Base-by-base conservation (phyloP, 495 filamentous ascomycete genomes). In the Hypoxylon rickii region DNA sequence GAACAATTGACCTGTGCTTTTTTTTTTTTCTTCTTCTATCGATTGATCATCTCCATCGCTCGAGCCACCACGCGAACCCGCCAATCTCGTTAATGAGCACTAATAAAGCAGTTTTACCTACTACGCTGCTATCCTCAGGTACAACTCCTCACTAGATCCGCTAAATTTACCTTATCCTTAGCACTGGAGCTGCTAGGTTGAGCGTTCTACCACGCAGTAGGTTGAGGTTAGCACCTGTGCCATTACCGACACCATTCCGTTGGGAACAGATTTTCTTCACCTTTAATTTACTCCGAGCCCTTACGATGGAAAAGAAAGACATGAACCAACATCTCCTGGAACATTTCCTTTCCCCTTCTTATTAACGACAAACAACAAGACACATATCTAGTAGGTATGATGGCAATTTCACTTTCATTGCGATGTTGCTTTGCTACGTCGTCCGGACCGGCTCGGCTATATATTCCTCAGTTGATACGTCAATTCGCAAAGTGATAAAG, bases 401-500 rank as follows among this genome's bases (percentile, higher is more conserved):
- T 26, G 19, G 17, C 57, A 42, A 51, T 47, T 19, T 50, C 42
- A 21, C n/a, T 55, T 42, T 51, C 24, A 61, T 61, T 51, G 34
- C 45, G 18, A 61, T 44, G 57, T 61, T n/a, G 34, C 57, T 51
- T 39, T 51, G 17, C 46, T 41, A 61, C 57, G 51, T 61, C 29
- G 50, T 45, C n/a, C n/a, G n/a, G n/a, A 34, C 43, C 46, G 31
- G 40, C 47, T 55, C 41, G 40, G 36, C 29, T 51, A 52, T 19
- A 36, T 19, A 49, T n/a, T n/a, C n/a, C n/a, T n/a, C n/a, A n/a
- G n/a, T 38, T 49, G 56, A 60, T 60, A 60, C n/a, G 56, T 53
- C 56, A 54, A 42, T 53, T 46, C 38, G 20, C 29, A 36, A 38
- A n/a, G 32, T 34, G 12, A 33, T 32, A 17, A 16, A 22, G 18